Base-by-base conservation (phyloP, 202 grass and related monocot genomes). In the Cymbopogon flexuosus region DNA sequence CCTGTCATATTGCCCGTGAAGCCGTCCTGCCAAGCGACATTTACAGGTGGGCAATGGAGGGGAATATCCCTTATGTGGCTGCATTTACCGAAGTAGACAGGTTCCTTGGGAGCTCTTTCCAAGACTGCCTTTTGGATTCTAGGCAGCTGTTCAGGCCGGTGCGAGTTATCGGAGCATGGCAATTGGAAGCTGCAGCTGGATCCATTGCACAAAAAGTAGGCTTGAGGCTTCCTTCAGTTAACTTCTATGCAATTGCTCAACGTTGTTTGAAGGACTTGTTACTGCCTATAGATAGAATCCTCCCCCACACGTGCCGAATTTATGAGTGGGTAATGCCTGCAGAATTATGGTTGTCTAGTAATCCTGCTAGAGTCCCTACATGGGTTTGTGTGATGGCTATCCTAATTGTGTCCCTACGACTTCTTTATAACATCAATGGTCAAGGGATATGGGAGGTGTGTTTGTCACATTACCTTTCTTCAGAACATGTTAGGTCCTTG, bases 391-490 rank as follows among this genome's bases (percentile, higher is more conserved):
- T 92, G 24, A 92, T 94, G 91, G 84, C 91, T 60, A 88, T 97
- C 85, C 68, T 97, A 68, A 81, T 94, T 68, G 87, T 97, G 47
- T 41, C 91, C n/a, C 54, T 97, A 76, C 84, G 91, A 78, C 5
- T 97, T 39, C 23, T 89, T 49, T 97, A 90, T 52, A 84, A 90
- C 60, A 85, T 97, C 62, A 89, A 97, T 27, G 89, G 94, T 57
- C 88, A 89, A 76, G 91, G 94, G 54, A 81, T 78, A 67, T 97
- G 91, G 94, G 94, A 97, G 84, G 87, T 88, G 89, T 86, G 68
- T 74, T 83, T 87, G 51, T 46, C 69, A 57, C 70, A 66, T 65
- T 45, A 61, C 19, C 21, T 37, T 40, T 61, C 39, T 63, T 1
- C 23, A 69, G 10, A 19, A 35, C 59, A 60, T 87, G 12, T 80